These are phyloP conservation scores for Mycena floridula DNA, from an alignment of 768 basidiomycete species.

Conservation along the genomic window DNA sequence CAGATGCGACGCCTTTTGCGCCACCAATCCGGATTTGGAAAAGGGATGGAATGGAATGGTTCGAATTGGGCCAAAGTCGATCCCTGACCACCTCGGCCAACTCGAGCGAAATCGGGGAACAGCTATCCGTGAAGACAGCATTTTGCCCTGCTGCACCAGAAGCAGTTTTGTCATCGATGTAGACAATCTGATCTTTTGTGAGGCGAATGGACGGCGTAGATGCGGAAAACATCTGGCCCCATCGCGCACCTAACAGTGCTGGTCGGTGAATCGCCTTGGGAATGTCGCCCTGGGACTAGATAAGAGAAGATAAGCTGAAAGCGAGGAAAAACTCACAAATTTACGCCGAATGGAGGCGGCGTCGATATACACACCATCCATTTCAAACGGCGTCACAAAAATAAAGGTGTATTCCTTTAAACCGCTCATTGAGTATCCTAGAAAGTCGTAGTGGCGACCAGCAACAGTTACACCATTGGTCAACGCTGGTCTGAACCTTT, in stretches of 20 bases:
- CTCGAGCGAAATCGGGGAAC: background rate
- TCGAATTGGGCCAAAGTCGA: no score
- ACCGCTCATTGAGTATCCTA: constrained; percentile 51
- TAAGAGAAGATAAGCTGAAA: no score
- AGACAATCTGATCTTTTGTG: background rate
- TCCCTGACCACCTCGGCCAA: background rate
- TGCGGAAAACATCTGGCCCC: constrained; percentile 5
- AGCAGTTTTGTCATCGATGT: background rate
- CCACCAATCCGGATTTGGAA: no score
- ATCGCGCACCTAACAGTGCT: constrained; percentile 1
- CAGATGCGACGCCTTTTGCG: no score
- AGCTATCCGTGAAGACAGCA: constrained; percentile 3
- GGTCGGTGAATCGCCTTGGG: constrained; percentile 2
- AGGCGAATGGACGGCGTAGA: constrained; percentile 3
- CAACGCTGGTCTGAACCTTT: constrained; percentile 28
- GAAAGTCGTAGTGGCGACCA: constrained; percentile 37
- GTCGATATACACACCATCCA: no score
- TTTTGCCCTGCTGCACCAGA: background rate
- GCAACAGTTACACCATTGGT: constrained; percentile 30
- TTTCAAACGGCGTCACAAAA: constrained; percentile 40
- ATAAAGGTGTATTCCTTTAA: constrained; percentile 42
- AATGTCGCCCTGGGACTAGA: constrained; percentile 1
- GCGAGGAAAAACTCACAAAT: no score
- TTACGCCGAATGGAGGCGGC: no score
- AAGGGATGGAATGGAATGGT: no score